Conservation (phyloP, 2,329 filamentous ascomycete genomes). For the Colletotrichum sp. region DNA sequence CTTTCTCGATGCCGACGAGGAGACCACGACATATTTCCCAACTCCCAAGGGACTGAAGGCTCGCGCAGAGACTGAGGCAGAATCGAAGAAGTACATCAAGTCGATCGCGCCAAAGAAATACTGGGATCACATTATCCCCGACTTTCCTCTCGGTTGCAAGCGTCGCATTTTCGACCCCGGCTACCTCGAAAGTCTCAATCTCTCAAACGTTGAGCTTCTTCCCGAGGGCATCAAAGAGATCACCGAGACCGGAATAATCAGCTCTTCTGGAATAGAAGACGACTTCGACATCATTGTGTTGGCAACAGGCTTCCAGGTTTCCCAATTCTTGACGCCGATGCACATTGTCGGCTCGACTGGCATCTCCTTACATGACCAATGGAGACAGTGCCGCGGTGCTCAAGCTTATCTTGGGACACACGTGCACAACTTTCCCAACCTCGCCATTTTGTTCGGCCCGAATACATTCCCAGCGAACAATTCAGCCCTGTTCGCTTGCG, state of each 20-base stretch:
- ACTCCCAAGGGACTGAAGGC: slow-evolving; percentile 10
- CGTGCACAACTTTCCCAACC: slow-evolving; percentile 35
- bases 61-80: slow-evolving; percentile 1
- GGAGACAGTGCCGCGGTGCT: slow-evolving; percentile 23
- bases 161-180: slow-evolving; percentile 38
- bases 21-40: slow-evolving; percentile 23
- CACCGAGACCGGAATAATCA: slow-evolving; percentile 30
- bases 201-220: slow-evolving; percentile 33
- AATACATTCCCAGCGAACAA: slow-evolving; percentile 34
- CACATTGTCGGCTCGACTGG: slow-evolving; percentile 28
- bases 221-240: slow-evolving; percentile 27
- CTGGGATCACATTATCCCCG: slow-evolving; percentile 32
- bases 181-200: slow-evolving; percentile 34
- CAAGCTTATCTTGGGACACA: slow-evolving; percentile 35
- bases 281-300: slow-evolving; percentile 31
- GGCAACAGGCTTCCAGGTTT: slow-evolving; percentile 31
- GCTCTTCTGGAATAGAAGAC: slow-evolving; percentile 19
- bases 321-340: slow-evolving; percentile 30
- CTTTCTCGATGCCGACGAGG: slow-evolving; percentile 28
- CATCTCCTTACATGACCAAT: slow-evolving; percentile 27
- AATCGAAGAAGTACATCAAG: slow-evolving; percentile 29
- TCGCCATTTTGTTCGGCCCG: slow-evolving; percentile 32
- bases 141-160: slow-evolving; percentile 39
- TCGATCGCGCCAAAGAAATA: slow-evolving; percentile 30
- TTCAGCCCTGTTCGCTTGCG: slow-evolving; percentile 29